phyloP scores from a whole-genome alignment of 179 eudicot species.

The Amaranthus tricolor region DNA sequence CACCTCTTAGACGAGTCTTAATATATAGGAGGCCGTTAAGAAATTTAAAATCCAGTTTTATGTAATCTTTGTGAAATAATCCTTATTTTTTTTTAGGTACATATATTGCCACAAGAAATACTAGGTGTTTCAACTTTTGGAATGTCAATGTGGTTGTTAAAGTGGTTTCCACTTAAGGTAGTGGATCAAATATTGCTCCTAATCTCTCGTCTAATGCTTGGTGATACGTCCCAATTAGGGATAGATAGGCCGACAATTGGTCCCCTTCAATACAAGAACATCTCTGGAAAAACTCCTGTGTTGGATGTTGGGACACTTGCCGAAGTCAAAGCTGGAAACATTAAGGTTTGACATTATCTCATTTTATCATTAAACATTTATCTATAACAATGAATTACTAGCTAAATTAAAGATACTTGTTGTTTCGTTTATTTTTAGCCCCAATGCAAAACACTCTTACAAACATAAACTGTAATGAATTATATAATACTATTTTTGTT shows the following conservation, averaged over 20 bases:
- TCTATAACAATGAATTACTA: too few species aligned
- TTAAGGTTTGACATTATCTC: constrained; percentile 45
- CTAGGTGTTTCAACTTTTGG: constrained; percentile 84
- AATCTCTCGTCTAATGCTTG: constrained; percentile 51
- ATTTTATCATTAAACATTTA: not conserved
- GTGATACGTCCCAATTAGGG: constrained; percentile 61
- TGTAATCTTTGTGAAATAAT: not conserved
- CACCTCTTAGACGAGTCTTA: too few species aligned
- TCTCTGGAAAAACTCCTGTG: constrained; percentile 80
- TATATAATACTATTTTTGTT: too few species aligned
- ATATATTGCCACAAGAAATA: constrained; percentile 78
- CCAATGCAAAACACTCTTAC: too few species aligned
- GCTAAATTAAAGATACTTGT: too few species aligned
- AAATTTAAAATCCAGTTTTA: too few species aligned
- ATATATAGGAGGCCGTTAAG: too few species aligned
- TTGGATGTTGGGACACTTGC: constrained; percentile 78
- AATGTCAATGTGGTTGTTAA: constrained; percentile 69
- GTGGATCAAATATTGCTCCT: constrained; percentile 65
- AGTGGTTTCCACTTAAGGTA: constrained; percentile 67
- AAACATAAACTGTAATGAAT: too few species aligned
- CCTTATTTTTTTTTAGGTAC: constrained; percentile 50
- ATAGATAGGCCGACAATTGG: constrained; percentile 60
- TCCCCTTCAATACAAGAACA: constrained; percentile 63
- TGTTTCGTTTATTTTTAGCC: too few species aligned
- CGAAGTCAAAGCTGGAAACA: constrained; percentile 61